Conservation (phyloP, 345 rosid species). For the Laguncularia racemosa region DNA sequence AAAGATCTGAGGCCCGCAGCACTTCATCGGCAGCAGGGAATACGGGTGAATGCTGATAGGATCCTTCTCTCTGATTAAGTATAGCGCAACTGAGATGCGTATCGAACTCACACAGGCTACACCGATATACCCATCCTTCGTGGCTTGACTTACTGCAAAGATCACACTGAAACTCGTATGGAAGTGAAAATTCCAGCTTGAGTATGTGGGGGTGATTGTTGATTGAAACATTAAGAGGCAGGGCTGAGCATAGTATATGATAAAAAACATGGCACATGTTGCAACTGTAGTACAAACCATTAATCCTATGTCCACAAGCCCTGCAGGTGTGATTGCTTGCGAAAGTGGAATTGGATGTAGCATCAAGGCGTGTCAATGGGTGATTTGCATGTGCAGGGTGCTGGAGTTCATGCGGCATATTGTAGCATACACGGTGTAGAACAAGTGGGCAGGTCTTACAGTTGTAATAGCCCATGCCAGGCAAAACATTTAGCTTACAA, state of each 20-base stretch:
- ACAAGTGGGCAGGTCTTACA: slow-evolving; percentile 37
- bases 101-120: slow-evolving; percentile 44
- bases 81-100: slow-evolving; percentile 40
- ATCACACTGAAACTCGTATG: slow-evolving; percentile 37
- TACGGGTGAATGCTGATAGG: neutral
- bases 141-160: slow-evolving; percentile 26
- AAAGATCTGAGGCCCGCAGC: too few species aligned
- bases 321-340: slow-evolving; percentile 16
- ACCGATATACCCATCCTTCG: slow-evolving; percentile 43
- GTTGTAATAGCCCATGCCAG: slow-evolving; percentile 18
- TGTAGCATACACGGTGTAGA: slow-evolving; percentile 34
- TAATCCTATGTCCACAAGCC: slow-evolving; percentile 29
- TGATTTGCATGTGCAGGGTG: slow-evolving; percentile 38
- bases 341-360: slow-evolving; percentile 7
- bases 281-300: slow-evolving; percentile 40
- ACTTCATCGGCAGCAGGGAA: too few species aligned
- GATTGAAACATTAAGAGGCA: slow-evolving; percentile 29
- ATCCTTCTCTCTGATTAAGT: slow-evolving; percentile 10
- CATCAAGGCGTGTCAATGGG: slow-evolving; percentile 19
- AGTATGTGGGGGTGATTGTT: slow-evolving; percentile 38
- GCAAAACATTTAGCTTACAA: slow-evolving; percentile 23
- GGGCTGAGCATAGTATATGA: slow-evolving; percentile 34
- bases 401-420: slow-evolving; percentile 27
- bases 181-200: slow-evolving; percentile 37
- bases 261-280: slow-evolving; percentile 21